A percentile compares a stretch with the other conserved stretches of the same genome.
These are phyloP conservation scores for Peronospora tabacina DNA, from an alignment of 352 stramenopile genomes.

Conservation along the genomic window DNA sequence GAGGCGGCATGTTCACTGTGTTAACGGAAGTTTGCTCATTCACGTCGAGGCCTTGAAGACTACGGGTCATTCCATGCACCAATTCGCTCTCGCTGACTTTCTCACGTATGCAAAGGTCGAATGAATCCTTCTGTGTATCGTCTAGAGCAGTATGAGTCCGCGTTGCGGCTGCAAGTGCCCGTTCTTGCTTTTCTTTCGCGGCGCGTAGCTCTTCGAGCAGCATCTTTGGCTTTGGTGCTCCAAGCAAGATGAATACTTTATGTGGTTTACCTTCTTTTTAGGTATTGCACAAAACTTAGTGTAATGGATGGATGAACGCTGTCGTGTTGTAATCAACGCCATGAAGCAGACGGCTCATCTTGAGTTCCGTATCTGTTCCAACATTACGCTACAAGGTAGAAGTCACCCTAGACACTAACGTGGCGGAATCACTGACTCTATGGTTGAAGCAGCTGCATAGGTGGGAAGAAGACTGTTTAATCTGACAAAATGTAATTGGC, in stretches of 20 bases:
- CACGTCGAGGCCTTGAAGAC: slow-evolving; percentile 23
- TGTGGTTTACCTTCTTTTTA: not conserved
- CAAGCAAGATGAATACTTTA: not conserved
- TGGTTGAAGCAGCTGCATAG: too few species aligned
- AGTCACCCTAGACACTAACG: too few species aligned
- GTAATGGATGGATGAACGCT: too few species aligned
- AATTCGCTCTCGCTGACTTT: not conserved
- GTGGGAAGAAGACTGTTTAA: too few species aligned
- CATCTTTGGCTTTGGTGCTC: not conserved
- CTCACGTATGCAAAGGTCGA: slow-evolving; percentile 22
- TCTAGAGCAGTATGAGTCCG: slow-evolving; percentile 19
- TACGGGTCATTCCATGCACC: slow-evolving; percentile 19
- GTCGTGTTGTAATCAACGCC: too few species aligned
- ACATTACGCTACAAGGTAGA: too few species aligned
- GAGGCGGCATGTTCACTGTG: not conserved
- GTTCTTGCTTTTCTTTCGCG: slow-evolving; percentile 32
- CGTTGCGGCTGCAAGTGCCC: slow-evolving; percentile 11
- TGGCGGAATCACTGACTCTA: too few species aligned
- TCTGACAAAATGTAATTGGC: too few species aligned
- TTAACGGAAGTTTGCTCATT: not conserved
- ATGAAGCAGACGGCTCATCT: too few species aligned
- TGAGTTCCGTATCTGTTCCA: too few species aligned
- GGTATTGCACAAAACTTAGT: too few species aligned
- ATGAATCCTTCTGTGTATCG: slow-evolving; percentile 22
- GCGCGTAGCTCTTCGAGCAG: too few species aligned